Percentiles rank a stretch among this genome's conserved stretches.
phyloP scores from a whole-genome alignment of 2,329 filamentous ascomycete genomes.

The Fusarium illudens region DNA sequence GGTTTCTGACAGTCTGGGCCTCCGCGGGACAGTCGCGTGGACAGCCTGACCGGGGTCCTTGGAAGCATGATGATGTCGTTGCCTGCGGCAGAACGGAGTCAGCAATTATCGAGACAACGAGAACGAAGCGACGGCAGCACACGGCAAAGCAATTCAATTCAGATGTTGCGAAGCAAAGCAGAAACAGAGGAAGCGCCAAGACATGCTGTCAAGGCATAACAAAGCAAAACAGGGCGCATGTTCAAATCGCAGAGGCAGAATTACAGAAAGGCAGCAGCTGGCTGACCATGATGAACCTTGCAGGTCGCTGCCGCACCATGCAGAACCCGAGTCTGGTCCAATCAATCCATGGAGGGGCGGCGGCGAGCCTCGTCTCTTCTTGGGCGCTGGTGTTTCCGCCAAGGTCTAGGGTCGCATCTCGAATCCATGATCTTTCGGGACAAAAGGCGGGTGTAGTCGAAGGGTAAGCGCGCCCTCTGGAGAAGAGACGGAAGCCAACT shows the following conservation, averaged over 20 bases:
- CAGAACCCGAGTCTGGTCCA: slow-evolving; percentile 34
- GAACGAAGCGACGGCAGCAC: slow-evolving; percentile 10
- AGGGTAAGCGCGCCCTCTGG: slow-evolving; percentile 21
- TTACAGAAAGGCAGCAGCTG: background rate
- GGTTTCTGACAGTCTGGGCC: slow-evolving; percentile 35
- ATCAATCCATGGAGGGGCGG: slow-evolving; percentile 21
- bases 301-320: slow-evolving; percentile 35
- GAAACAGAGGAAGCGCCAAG: slow-evolving; percentile 5
- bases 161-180: slow-evolving; percentile 1
- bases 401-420: slow-evolving; percentile 10
- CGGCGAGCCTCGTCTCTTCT: slow-evolving; percentile 7
- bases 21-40: slow-evolving; percentile 37
- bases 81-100: slow-evolving; percentile 33
- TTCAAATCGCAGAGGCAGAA: background rate
- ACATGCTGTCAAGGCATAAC: background rate
- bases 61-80: slow-evolving; percentile 38
- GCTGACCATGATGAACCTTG: slow-evolving; percentile 28
- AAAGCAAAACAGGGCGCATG: slow-evolving; percentile 1
- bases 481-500: slow-evolving; percentile 9
- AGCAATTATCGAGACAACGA: slow-evolving; percentile 10
- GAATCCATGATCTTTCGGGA: slow-evolving; percentile 13
- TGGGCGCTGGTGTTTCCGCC: slow-evolving; percentile 23
- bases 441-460: slow-evolving; percentile 19
- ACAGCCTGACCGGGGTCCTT: slow-evolving; percentile 31
- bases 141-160: slow-evolving; percentile 3